Evolutionary conservation across 1,139 yeast genomes (phyloP).

Genomic region (Zygoascus meyerae): DNA sequence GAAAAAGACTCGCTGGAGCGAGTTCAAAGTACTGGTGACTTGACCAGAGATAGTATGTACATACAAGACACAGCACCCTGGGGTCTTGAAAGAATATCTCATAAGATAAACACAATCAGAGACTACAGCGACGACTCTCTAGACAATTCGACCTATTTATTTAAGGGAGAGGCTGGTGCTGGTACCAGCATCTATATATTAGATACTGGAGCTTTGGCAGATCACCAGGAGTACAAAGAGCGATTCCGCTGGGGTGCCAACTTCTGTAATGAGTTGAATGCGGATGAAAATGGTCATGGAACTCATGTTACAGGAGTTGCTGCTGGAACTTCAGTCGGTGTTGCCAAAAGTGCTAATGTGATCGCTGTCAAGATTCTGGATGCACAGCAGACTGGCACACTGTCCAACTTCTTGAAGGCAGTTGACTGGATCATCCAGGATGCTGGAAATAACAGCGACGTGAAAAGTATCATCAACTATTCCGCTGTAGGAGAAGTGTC

Average conservation of each 20-base stretch:
- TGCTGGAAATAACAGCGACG: constrained; percentile 53
- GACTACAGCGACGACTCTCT: constrained; percentile 4
- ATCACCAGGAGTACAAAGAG: constrained; percentile 47
- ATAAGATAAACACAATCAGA: constrained; percentile 28
- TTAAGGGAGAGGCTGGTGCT: constrained; percentile 44
- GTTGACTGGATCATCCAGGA: constrained; percentile 42
- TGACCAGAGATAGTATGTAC: constrained; percentile 26
- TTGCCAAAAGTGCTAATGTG: constrained; percentile 40
- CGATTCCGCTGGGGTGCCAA: constrained; percentile 39
- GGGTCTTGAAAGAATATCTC: constrained; percentile 54
- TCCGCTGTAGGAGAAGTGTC: constrained; percentile 86
- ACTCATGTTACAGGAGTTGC: constrained; percentile 42
- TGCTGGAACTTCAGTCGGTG: constrained; percentile 40
- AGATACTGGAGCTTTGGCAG: constrained; percentile 43
- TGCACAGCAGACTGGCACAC: constrained; percentile 30
- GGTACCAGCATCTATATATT: constrained; percentile 52
- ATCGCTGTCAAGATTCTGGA: constrained; percentile 39
- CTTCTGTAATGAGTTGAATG: constrained; percentile 30
- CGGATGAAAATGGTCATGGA: constrained; percentile 39
- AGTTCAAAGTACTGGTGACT: constrained; percentile 16
- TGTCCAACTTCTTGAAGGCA: constrained; percentile 30
- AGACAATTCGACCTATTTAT: constrained; percentile 35
- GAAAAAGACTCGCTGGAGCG: constrained; percentile 37
- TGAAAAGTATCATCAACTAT: constrained; percentile 87
- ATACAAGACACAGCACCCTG: constrained; percentile 41